Percentiles rank a stretch among this genome's conserved stretches.
These are phyloP conservation scores for Heliocybe sulcata DNA, from an alignment of 1,284 basidiomycete species.

Conservation along the genomic window DNA sequence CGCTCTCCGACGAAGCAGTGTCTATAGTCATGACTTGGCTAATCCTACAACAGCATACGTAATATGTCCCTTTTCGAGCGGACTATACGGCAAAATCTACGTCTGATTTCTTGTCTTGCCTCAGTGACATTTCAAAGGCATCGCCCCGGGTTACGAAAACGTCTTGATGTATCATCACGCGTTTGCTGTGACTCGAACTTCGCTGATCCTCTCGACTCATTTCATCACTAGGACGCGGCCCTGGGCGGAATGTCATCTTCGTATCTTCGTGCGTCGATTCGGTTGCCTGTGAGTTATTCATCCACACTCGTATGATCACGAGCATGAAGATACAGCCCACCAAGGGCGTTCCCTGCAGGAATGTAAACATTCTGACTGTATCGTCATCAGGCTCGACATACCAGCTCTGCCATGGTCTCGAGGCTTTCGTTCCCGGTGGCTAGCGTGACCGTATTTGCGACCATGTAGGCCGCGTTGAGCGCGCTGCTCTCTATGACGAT, in stretches of 20 bases:
- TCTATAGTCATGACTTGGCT: too few species aligned
- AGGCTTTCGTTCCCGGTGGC: slow-evolving; percentile 7
- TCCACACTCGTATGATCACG: slow-evolving; percentile 8
- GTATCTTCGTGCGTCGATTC: neutral
- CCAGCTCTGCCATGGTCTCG: slow-evolving; percentile 14
- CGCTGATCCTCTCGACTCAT: neutral
- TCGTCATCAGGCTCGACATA: slow-evolving; percentile 2
- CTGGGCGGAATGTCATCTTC: too few species aligned
- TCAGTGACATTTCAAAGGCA: neutral
- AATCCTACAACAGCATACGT: neutral
- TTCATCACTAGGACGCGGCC: too few species aligned
- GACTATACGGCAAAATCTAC: neutral
- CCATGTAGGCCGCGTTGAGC: slow-evolving; percentile 13
- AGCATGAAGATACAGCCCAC: slow-evolving; percentile 12
- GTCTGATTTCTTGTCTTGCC: neutral
- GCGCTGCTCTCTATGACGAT: slow-evolving; percentile 13
- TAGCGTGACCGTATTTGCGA: slow-evolving; percentile 10
- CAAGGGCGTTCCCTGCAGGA: slow-evolving; percentile 9
- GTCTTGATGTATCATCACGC: neutral
- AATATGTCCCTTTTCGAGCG: neutral
- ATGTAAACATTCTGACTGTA: neutral
- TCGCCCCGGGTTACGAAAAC: neutral
- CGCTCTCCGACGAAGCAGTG: too few species aligned
- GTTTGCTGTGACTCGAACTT: neutral
- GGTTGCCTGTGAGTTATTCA: neutral